Conservation (phyloP, 2,329 filamentous ascomycete genomes). For the Pezicula carpinea region DNA sequence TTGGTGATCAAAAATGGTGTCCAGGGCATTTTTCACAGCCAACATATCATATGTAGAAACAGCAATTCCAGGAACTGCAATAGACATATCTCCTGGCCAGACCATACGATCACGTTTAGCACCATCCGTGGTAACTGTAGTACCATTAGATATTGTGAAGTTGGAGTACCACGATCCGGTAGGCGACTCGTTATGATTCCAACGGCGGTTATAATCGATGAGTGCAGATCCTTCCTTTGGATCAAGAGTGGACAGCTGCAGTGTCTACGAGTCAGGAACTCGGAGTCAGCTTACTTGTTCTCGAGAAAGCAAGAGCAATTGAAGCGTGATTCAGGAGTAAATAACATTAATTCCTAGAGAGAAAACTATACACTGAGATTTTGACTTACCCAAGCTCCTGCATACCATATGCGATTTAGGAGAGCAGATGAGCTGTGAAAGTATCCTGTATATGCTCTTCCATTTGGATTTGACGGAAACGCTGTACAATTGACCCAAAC, state of each 20-base stretch:
- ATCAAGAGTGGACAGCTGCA: slow-evolving; percentile 38
- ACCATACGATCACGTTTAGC: slow-evolving; percentile 55
- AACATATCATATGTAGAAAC: slow-evolving; percentile 48
- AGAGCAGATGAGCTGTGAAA: slow-evolving; percentile 45
- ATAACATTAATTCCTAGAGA: too few species aligned
- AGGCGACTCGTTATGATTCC: slow-evolving; percentile 26
- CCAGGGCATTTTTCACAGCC: slow-evolving; percentile 44
- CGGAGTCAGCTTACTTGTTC: slow-evolving; percentile 48
- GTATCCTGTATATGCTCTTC: slow-evolving; percentile 47
- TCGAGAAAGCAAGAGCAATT: too few species aligned
- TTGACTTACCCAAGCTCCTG: slow-evolving; percentile 33
- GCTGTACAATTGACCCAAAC: slow-evolving; percentile 37
- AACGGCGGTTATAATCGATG: slow-evolving; percentile 30
- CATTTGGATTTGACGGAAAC: slow-evolving; percentile 40
- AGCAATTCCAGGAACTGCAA: slow-evolving; percentile 48
- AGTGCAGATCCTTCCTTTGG: slow-evolving; percentile 31
- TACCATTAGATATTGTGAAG: slow-evolving; percentile 28
- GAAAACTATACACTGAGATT: too few species aligned
- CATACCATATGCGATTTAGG: slow-evolving; percentile 50
- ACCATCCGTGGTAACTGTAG: slow-evolving; percentile 39
- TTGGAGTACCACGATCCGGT: slow-evolving; percentile 29
- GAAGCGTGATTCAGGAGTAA: background rate
- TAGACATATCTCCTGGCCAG: slow-evolving; percentile 59
- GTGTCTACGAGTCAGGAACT: slow-evolving; percentile 50
- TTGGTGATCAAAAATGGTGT: slow-evolving; percentile 38